Evolutionary conservation across 140 eudicot genomes (phyloP), one percentile per base, ranked within the genome.

Genomic region (Oenanthe javanica): DNA sequence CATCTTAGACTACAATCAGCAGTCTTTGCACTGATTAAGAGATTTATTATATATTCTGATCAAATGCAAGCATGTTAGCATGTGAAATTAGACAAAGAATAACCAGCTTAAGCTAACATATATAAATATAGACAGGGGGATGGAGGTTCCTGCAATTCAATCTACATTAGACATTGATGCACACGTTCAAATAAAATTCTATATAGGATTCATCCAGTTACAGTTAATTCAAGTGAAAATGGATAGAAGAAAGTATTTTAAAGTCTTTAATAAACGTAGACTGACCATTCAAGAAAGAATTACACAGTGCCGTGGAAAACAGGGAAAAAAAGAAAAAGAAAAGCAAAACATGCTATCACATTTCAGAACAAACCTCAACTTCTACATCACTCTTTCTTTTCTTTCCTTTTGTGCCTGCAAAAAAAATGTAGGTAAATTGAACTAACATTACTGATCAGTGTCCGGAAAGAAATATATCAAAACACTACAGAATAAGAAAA

Each of bases 321-420:
- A 19, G 21, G 31, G 3, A 75, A 75, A n/a, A 10, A 49, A n/a
- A 19, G 2, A 21, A 21, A 82, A 79, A 77, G 25, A 78, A 36
- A 76, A 57, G 55, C 71, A 75, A 50, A 74, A 64, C 69, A 80
- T 12, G 31, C 38, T 75, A 38, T 76, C 12, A 19, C 75, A 79
- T 50, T 36, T 70, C 70, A 43, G 40, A 84, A 76, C 73, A 81
- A 73, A 90, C 99, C 99, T 94, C 99, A 72, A 85, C 73, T 72
- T 87, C 88, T 1, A 91, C 84, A 57, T 90, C 97, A 83, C 81
- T 80, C 88, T 94, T 94, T 50, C 96, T 91, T 82, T 92, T 94
- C 86, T 92, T 94, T 80, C 97, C 99, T 86, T 90, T 94, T 66
- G 85, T 50, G 64, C 82, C 97, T 94, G 84, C 83, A 83, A 79